phyloP scores from a whole-genome alignment of 495 filamentous ascomycete species.

The Daldinia vernicosa region DNA sequence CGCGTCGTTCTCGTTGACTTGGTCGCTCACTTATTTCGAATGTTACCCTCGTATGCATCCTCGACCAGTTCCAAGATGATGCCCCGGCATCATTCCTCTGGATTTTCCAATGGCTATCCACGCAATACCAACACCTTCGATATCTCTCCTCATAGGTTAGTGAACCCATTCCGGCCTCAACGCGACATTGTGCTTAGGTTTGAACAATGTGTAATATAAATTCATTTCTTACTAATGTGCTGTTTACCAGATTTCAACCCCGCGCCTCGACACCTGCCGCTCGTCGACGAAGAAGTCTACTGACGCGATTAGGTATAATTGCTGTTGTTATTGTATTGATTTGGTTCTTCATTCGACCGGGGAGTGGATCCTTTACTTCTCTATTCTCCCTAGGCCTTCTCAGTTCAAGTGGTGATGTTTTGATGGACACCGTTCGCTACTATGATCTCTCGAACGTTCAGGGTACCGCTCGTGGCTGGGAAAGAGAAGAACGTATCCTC shows the following conservation, averaged over 20 bases:
- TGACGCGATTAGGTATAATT: slow-evolving; percentile 69
- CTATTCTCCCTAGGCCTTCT: slow-evolving; percentile 78
- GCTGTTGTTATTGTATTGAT: slow-evolving; percentile 64
- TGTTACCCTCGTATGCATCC: slow-evolving; percentile 55
- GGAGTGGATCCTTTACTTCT: slow-evolving; percentile 70
- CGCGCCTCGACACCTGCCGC: slow-evolving; percentile 74
- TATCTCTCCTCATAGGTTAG: slow-evolving; percentile 89
- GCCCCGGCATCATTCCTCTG: slow-evolving; percentile 66
- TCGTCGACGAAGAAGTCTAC: slow-evolving; percentile 76
- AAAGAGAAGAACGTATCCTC: slow-evolving; percentile 91
- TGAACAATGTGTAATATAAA: slow-evolving; percentile 3
- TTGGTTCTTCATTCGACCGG: slow-evolving; percentile 70
- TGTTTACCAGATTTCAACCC: slow-evolving; percentile 78
- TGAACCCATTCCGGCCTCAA: slow-evolving; percentile 19
- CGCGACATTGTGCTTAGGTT: slow-evolving; percentile 4
- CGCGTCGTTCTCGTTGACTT: slow-evolving; percentile 4
- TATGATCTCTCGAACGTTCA: slow-evolving; percentile 94
- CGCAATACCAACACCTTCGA: slow-evolving; percentile 74
- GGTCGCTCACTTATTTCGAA: slow-evolving; percentile 34
- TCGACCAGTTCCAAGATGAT: slow-evolving; percentile 62
- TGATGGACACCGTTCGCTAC: slow-evolving; percentile 92
- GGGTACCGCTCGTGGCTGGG: slow-evolving; percentile 91
- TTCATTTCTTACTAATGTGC: slow-evolving; percentile 13
- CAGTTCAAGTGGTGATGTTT: slow-evolving; percentile 71
- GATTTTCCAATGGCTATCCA: slow-evolving; percentile 81